Evolutionary conservation across 352 stramenopile genomes (phyloP).

Genomic region (Pythium sp.): DNA sequence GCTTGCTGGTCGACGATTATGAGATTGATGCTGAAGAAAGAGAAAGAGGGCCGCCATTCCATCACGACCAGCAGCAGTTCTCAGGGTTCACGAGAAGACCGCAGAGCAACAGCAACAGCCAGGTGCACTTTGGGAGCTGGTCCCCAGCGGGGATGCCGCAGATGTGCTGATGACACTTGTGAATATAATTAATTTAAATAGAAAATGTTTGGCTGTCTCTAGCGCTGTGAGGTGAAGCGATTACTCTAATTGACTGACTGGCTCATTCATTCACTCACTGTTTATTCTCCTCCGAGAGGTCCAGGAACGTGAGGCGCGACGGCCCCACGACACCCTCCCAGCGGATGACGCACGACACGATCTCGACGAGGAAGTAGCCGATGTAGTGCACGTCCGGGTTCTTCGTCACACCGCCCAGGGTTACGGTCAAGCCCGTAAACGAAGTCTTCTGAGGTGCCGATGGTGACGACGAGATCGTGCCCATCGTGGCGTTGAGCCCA

Average conservation of each 20-base stretch:
- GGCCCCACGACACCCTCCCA: constrained; percentile 8
- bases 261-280: background rate
- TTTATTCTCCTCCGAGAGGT: background rate
- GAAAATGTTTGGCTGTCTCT: background rate
- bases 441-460: background rate
- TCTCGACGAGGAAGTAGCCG: constrained; percentile 17
- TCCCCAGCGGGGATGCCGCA: background rate
- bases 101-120: background rate
- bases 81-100: background rate
- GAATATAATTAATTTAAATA: background rate
- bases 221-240: background rate
- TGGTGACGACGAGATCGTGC: too few relatives aligned
- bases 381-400: constrained; percentile 13
- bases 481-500: background rate
- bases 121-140: background rate
- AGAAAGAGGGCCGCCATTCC: background rate
- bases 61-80: background rate
- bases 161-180: background rate
- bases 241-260: background rate
- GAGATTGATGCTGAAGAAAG: background rate
- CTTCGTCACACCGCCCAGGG: constrained; percentile 11
- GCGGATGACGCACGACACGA: constrained; percentile 16
- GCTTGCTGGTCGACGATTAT: background rate
- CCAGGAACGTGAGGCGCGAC: constrained; percentile 14
- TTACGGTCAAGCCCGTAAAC: background rate